Evolutionary conservation across 345 rosid genomes (phyloP), one percentile per base, ranked within the genome.

Genomic region (Erucastrum elatum): DNA sequence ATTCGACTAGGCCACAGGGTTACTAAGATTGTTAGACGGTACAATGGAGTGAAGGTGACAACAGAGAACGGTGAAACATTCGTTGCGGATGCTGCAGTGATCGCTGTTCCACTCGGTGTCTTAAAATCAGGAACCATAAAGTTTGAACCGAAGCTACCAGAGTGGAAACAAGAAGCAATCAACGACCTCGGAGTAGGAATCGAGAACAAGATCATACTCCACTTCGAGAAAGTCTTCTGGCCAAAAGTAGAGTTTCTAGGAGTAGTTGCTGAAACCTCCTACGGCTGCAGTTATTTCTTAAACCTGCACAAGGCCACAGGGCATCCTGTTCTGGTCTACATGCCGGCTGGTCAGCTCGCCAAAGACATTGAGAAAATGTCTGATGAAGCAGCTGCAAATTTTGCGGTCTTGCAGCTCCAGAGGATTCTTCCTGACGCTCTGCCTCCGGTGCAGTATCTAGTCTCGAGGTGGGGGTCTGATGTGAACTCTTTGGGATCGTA

Each of bases 1-100:
- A 85, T 95, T 70, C 92, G 94, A 62, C 74, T 95, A 77, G 82
- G 84, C 82, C 98, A 89, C 56, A 49, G 56, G 56, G 56, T 49
- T 13, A 49, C 56, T 49, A 49, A 49, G 56, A 49, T 49, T 7
- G 56, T n/a, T 4, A 49, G 56, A 13, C 56, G 56, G 7, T 49
- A 49, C 56, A 49, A 49, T 1, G 56, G 56, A 49, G 56, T 49
- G 0, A 49, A 49, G 2, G 56, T 49, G 4, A 49, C 56, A 0
- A 49, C 56, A 49, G 56, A 49, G 4, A 49, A 49, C 17, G 56
- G 56, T 4, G 17, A 49, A 49, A 49, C 56, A 49, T 49, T 49
- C 2, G 56, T 49, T 49, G 56, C 56, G 2, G 56, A 49, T 2
- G 56, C 56, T n/a, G 56, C 56, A 49, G 56, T 49, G 17, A 49